Evolutionary conservation across 2,329 filamentous ascomycete genomes (phyloP), one percentile per base, ranked within the genome.

Genomic region (Hymenoscyphus salicellus): DNA sequence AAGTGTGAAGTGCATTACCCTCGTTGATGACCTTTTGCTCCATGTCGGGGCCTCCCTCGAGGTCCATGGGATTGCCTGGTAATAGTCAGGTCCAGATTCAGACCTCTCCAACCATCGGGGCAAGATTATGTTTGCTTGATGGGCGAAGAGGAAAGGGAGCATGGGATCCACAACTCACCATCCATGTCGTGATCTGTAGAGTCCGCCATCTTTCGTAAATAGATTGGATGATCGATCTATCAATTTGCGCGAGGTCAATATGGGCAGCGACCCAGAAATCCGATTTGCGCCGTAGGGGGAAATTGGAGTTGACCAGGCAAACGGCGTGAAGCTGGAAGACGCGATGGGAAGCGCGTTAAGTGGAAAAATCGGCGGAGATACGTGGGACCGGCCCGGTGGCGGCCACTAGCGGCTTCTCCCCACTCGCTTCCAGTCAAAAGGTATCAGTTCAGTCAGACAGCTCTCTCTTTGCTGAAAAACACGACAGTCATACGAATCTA

Each of bases 11-110:
- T 28, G 33, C 4, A 17, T 60, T 81, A 90, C 90, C 91, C 82
- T 99, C 95, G 72, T 98, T 98, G 79, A 98, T 93, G 66, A 96
- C 83, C 79, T 96, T 93, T 79, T 96, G 90, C 75, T 91, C 88
- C 71, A 86, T 80, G 75, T 91, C 84, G 76, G 89, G 20, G 14
- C 16, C 83, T 65, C 91, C 88, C 61, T 91, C 90, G 20, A 59
- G 41, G 65, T 93, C 89, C 66, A 87, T 84, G 57, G 83, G 76
- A 73, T 71, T 73, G 61, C 68, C 79, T 78, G 82, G 79, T 43
- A 79, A 79, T 72, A 82, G 64, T 68, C 60, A 68, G 67, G 63
- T 61, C n/a, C 23, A 52, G 11, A 26, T 14, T 38, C 36, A 38
- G 36, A 38, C 36, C 36, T 38, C 36, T 38, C 2, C 36, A 38